phyloP scores from a whole-genome alignment of 768 basidiomycete species.

The Mycena polygramma region DNA sequence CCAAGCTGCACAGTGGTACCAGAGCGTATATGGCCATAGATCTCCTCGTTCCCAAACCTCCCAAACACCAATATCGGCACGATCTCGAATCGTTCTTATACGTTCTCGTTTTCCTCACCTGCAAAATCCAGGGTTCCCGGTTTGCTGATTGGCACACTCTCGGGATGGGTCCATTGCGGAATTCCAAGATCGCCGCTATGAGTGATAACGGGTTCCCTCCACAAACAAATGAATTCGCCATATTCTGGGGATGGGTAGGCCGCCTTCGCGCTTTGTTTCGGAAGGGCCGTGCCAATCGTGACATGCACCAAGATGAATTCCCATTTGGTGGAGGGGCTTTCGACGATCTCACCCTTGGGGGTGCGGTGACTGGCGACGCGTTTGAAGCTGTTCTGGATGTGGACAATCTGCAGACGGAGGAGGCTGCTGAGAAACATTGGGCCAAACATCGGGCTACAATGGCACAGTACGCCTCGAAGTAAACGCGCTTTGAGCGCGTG shows the following conservation, averaged over 20 bases:
- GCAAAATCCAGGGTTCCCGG: background rate
- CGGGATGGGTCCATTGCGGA: background rate
- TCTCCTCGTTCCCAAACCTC: constrained; percentile 37
- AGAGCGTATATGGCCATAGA: constrained; percentile 48
- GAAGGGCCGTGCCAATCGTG: too few relatives aligned
- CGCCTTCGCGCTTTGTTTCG: too few relatives aligned
- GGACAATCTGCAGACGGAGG: too few relatives aligned
- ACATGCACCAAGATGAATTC: too few relatives aligned
- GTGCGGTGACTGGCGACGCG: too few relatives aligned
- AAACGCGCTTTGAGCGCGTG: constrained; percentile 85
- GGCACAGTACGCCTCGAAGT: constrained; percentile 85
- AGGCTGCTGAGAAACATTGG: too few relatives aligned
- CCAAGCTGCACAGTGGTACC: constrained; percentile 45
- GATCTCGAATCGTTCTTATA: constrained; percentile 46
- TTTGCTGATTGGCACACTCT: background rate
- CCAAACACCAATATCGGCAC: constrained; percentile 41
- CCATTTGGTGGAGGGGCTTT: too few relatives aligned
- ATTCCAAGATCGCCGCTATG: too few relatives aligned
- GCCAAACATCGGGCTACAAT: too few relatives aligned
- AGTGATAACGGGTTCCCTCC: background rate
- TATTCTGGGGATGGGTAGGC: background rate
- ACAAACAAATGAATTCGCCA: too few relatives aligned
- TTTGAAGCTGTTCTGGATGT: too few relatives aligned
- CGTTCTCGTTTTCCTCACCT: constrained; percentile 37
- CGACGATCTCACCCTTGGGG: too few relatives aligned